Percentiles rank a stretch among this genome's conserved stretches.
Evolutionary conservation across 179 eudicot species (phyloP).

Genomic region (Monotropa hypopitys): DNA sequence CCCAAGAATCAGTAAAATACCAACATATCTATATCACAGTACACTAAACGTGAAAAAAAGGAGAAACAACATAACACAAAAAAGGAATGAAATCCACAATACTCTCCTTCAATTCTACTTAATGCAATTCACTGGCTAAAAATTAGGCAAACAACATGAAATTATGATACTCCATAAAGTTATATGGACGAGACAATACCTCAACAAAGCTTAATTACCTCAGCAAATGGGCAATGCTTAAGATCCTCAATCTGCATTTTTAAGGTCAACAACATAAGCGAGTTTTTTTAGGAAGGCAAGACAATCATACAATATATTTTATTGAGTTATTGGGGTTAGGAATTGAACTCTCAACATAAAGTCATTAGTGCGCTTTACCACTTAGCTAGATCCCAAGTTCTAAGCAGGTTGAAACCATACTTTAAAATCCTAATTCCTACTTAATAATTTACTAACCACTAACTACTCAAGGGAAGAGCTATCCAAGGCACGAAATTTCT

Average conservation of each 20-base stretch:
- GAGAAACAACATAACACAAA: neutral
- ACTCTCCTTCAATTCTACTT: neutral
- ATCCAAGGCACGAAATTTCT: no score
- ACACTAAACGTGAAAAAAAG: neutral
- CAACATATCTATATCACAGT: conserved; percentile 58
- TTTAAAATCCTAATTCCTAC: neutral
- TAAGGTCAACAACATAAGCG: neutral
- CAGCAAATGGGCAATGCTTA: conserved; percentile 66
- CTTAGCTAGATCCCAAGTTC: no score
- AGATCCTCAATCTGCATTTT: conserved; percentile 71
- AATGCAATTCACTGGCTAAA: neutral
- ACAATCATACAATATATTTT: no score
- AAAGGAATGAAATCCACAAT: neutral
- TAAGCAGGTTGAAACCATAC: neutral
- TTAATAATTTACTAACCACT: neutral
- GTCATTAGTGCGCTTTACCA: no score
- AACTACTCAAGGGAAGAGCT: no score
- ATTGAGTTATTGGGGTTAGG: no score
- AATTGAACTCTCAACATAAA: no score
- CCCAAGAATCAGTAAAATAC: conserved; percentile 91
- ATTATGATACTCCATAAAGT: neutral
- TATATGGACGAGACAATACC: neutral
- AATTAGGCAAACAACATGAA: conserved; percentile 11
- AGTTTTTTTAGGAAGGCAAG: no score
- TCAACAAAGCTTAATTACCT: conserved; percentile 32